Conservation (phyloP, 345 rosid species). For the Eutrema yunnanense region DNA sequence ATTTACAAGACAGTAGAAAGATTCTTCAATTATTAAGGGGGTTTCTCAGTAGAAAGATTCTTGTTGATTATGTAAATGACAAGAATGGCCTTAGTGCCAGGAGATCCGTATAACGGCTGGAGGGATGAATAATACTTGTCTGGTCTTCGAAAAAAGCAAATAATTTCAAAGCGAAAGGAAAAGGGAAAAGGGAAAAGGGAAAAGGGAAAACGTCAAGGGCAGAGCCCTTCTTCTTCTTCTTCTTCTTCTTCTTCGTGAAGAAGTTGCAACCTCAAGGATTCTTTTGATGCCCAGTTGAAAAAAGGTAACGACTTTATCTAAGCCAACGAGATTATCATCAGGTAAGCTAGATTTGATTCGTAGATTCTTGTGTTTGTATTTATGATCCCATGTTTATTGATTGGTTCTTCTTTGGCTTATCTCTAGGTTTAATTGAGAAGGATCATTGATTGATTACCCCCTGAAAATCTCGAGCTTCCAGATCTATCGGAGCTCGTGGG, state of each 20-base stretch:
- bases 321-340: constrained; percentile 8
- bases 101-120: constrained; percentile 27
- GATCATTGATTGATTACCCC: constrained; percentile 7
- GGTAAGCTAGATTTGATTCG: constrained; percentile 16
- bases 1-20: background rate
- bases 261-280: constrained; percentile 9
- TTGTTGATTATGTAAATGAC: background rate
- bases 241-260: constrained; percentile 2
- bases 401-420: constrained; percentile 13
- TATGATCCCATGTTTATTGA: background rate
- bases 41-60: background rate
- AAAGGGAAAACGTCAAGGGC: constrained; percentile 24
- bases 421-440: constrained; percentile 18
- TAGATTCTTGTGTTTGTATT: background rate
- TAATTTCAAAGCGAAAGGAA: constrained; percentile 25
- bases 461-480: constrained; percentile 17
- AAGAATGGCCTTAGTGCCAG: constrained; percentile 3
- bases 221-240: constrained; percentile 10
- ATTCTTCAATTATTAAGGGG: background rate
- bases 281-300: constrained; percentile 2
- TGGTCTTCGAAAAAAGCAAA: constrained; percentile 2
- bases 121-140: constrained; percentile 18
- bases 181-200: background rate
- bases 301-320: constrained; percentile 20
- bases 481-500: constrained; percentile 40